A percentile compares a stretch with the other conserved stretches of the same genome.
Evolutionary conservation across 441 rosid genomes (phyloP).

Genomic region (Bruguiera hainesii): DNA sequence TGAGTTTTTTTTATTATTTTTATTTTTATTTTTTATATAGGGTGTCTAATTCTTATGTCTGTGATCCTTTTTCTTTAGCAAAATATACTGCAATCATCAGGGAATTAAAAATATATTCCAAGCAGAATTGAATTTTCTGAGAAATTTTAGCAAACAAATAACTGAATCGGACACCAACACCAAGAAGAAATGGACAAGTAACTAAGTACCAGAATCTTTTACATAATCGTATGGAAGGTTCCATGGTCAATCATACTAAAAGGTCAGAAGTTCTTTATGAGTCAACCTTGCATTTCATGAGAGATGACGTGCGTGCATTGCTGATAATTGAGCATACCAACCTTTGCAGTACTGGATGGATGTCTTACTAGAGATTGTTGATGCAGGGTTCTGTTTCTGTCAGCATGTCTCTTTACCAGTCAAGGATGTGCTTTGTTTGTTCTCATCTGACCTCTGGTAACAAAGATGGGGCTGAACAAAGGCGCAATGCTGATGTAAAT

Average conservation of each 20-base stretch:
- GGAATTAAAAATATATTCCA: not conserved
- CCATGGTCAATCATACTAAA: too few species aligned
- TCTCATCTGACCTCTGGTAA: conserved; percentile 98
- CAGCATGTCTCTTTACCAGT: conserved; percentile 91
- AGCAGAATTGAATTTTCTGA: not conserved
- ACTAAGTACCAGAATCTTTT: not conserved
- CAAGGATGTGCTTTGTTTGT: conserved; percentile 94
- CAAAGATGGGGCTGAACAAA: conserved; percentile 79
- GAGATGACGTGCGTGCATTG: not conserved
- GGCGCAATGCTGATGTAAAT: conserved; percentile 85
- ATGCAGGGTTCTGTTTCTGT: conserved; percentile 97
- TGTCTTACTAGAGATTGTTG: conserved; percentile 26
- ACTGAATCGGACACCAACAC: not conserved
- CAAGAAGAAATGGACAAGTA: not conserved
- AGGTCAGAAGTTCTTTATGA: too few species aligned
- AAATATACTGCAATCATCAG: not conserved
- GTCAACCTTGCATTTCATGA: too few species aligned
- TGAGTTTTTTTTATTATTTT: too few species aligned
- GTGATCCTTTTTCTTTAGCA: too few species aligned
- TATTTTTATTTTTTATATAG: too few species aligned
- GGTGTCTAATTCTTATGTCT: too few species aligned
- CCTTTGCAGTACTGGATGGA: not conserved
- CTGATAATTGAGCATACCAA: conserved; percentile 8
- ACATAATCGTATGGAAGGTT: too few species aligned
- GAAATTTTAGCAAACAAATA: not conserved